Evolutionary conservation across 331 rosid genomes (phyloP).

Genomic region (Saraca asoca): DNA sequence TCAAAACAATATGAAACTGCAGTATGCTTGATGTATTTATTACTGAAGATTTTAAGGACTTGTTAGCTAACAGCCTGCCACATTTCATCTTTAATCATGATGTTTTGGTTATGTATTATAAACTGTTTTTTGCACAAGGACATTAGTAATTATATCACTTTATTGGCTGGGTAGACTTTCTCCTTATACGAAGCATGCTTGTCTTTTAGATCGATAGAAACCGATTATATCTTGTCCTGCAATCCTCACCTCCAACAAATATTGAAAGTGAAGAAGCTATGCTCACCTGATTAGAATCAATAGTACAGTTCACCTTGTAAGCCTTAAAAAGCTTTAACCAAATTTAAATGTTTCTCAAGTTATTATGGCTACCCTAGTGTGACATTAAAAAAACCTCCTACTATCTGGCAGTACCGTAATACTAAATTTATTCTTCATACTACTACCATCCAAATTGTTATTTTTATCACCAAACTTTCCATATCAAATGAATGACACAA

Average conservation of each 20-base stretch:
- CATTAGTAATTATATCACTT: slow-evolving; percentile 45
- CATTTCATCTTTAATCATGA: background rate
- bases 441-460: too few species aligned
- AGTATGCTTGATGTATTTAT: background rate
- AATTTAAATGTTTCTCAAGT: too few species aligned
- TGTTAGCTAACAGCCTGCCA: background rate
- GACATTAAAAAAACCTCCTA: too few species aligned
- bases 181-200: slow-evolving; percentile 90
- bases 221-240: slow-evolving; percentile 65
- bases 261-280: background rate
- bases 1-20: slow-evolving; percentile 3
- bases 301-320: too few species aligned
- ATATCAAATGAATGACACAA: too few species aligned
- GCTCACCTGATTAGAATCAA: background rate
- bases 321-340: too few species aligned
- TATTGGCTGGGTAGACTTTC: slow-evolving; percentile 72
- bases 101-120: background rate
- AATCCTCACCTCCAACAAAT: slow-evolving; percentile 54
- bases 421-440: too few species aligned
- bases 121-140: slow-evolving; percentile 5
- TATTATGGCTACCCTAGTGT: too few species aligned
- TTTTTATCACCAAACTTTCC: too few species aligned
- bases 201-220: slow-evolving; percentile 71
- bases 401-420: too few species aligned
- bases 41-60: background rate